phyloP scores from a whole-genome alignment of 1,284 basidiomycete genomes.

The Mycosarcoma mackinlayi region DNA sequence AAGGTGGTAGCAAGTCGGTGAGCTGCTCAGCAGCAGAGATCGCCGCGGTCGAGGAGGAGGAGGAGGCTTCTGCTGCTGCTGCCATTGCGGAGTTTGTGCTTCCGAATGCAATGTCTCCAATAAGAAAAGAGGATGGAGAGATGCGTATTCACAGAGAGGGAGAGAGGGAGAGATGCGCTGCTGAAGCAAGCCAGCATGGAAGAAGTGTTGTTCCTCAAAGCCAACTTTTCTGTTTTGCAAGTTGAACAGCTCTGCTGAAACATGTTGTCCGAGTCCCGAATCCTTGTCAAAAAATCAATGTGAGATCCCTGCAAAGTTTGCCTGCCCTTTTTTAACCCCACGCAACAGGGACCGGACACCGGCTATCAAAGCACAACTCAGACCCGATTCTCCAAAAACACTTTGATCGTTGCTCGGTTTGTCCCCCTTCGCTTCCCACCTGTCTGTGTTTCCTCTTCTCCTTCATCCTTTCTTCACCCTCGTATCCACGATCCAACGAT shows the following conservation, averaged over 20 bases:
- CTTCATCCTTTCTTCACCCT: not conserved
- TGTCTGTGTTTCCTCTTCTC: no score
- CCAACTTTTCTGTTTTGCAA: no score
- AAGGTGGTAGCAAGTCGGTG: slow-evolving; percentile 26
- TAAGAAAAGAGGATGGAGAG: not conserved
- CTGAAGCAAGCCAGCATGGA: no score
- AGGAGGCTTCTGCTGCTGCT: no score
- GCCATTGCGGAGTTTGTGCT: not conserved
- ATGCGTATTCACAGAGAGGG: no score
- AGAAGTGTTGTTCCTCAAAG: no score
- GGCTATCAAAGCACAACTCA: not conserved
- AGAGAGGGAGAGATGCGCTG: not conserved
- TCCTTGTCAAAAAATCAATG: not conserved
- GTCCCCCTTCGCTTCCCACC: no score
- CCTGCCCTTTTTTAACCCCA: no score
- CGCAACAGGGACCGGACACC: not conserved
- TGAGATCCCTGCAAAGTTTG: not conserved
- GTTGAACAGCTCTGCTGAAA: no score
- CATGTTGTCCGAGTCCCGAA: not conserved
- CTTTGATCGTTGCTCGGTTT: no score
- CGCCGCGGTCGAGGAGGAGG: slow-evolving; percentile 7
- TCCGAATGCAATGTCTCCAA: no score
- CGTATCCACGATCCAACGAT: not conserved
- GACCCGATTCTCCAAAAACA: not conserved
- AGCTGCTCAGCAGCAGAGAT: slow-evolving; percentile 14